Conservation (phyloP, 2,329 filamentous ascomycete species). For the Penicillium sclerotiorum region DNA sequence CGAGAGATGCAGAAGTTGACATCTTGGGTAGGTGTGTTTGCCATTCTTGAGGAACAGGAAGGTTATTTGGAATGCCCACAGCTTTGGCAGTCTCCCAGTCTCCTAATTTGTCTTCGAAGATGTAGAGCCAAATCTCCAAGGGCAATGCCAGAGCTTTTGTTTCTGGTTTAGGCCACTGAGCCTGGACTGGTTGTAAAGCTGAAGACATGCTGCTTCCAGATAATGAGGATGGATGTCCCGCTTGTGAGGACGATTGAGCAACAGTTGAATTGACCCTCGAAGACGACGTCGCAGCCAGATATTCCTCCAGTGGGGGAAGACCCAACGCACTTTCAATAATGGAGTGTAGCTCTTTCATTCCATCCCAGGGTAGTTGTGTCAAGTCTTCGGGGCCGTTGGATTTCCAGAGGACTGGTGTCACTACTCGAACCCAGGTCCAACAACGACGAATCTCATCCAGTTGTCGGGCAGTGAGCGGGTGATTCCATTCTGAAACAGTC, state of each 20-base stretch:
- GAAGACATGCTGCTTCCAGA: slow-evolving; percentile 40
- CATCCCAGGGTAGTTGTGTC: slow-evolving; percentile 54
- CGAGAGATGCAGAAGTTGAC: slow-evolving; percentile 72
- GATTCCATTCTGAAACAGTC: slow-evolving; percentile 87
- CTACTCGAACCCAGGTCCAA: slow-evolving; percentile 83
- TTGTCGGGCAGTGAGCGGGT: slow-evolving; percentile 85
- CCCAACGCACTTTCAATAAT: slow-evolving; percentile 37
- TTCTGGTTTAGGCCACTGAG: slow-evolving; percentile 22
- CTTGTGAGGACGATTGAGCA: slow-evolving; percentile 13
- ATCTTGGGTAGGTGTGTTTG: slow-evolving; percentile 63
- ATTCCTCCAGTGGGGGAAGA: slow-evolving; percentile 22
- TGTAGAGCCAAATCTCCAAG: slow-evolving; percentile 84
- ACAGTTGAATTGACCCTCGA: slow-evolving; percentile 11
- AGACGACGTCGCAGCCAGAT: slow-evolving; percentile 14
- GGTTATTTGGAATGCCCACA: slow-evolving; percentile 76
- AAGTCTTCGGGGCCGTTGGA: slow-evolving; percentile 63
- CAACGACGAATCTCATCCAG: slow-evolving; percentile 79
- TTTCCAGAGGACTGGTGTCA: slow-evolving; percentile 80
- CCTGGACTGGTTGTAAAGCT: slow-evolving; percentile 25
- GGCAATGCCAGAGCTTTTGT: slow-evolving; percentile 57
- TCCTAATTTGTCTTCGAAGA: slow-evolving; percentile 73
- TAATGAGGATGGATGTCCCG: slow-evolving; percentile 22
- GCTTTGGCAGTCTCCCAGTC: slow-evolving; percentile 91
- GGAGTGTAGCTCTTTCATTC: slow-evolving; percentile 37
- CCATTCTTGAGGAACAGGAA: slow-evolving; percentile 76